Base-by-base conservation (phyloP, 371 early-diverging fungal genomes). In the Choanephora cucurbitarum region DNA sequence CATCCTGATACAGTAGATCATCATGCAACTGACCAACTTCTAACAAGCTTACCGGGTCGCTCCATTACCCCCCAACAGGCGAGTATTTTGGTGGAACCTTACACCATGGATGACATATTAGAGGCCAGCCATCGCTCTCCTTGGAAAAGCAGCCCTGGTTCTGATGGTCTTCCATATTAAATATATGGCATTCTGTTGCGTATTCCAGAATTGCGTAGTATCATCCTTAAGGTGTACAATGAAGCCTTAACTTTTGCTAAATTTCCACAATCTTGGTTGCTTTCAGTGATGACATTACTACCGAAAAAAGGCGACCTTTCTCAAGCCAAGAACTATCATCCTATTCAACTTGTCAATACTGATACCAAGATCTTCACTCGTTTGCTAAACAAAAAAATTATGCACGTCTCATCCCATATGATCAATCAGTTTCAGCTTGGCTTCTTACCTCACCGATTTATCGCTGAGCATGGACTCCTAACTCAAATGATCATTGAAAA, bases 91-190 rank as follows among this genome's bases (percentile, higher is more conserved):
- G 10, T 32, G 32, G 6, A 32, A 32, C 32, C 32, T 32, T 18
- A 5, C 33, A 33, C 19, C 37, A 8, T 8, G 15, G 24, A 28
- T 14, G 18, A 11, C 15, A 31, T 49, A 18, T 24, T n/a, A 15
- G 49, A 49, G 7, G 28, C 34, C 5, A 28, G 17, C 18, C 32
- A 13, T 14, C 32, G 10, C 9, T 43, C 49, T 23, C 50, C 52
- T 3, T 43, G 23, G 0, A 24, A 31, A 5, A 33, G 52, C 6
- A 52, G 63, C 13, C 58, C 68, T 11, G 60, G 68, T 3, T 4
- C 33, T 13, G 62, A 68, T 24, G 61, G 69, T 11, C 39, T 68
- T 10, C 64, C 69, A 31, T 68, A 60, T 33, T 61, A 63, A 42
- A 17, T 63, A 32, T 24, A 51, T 50, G 31, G n/a, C 37, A 34